Conservation (phyloP, 169 alveolate genomes). For the Perkinsus marinus region DNA sequence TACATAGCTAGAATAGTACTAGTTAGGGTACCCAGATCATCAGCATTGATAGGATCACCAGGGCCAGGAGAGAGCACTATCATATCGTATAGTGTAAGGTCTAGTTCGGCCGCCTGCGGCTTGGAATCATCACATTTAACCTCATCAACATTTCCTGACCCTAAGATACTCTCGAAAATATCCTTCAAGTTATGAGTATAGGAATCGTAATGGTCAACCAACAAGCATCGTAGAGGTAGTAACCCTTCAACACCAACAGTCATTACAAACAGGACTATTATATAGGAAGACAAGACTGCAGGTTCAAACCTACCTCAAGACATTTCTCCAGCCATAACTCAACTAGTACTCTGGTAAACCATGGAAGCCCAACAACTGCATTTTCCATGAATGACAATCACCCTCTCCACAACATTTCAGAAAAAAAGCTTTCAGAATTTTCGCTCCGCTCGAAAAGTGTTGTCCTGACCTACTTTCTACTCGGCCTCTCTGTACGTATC, state of each 20-base stretch:
- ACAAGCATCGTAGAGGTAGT: not conserved
- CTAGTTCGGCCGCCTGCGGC: not conserved
- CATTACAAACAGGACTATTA: not conserved
- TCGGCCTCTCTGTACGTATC: not conserved
- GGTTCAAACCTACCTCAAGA: too few species aligned
- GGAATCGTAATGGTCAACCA: slow-evolving; percentile 29
- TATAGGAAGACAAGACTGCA: too few species aligned
- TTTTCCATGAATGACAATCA: too few species aligned
- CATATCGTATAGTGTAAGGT: not conserved
- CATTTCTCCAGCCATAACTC: too few species aligned
- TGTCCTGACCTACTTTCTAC: not conserved
- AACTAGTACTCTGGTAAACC: too few species aligned
- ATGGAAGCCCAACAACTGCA: too few species aligned
- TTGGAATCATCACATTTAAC: not conserved
- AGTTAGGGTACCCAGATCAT: slow-evolving; percentile 16
- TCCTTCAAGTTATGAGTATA: slow-evolving; percentile 9
- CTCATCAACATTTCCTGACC: not conserved
- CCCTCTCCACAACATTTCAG: too few species aligned
- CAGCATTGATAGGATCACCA: slow-evolving; percentile 8
- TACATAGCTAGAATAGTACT: not conserved
- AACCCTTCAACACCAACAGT: not conserved
- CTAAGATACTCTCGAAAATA: not conserved
- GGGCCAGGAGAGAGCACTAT: slow-evolving; percentile 32
- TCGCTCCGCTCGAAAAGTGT: not conserved
- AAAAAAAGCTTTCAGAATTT: not conserved